Evolutionary conservation across 768 basidiomycete species (phyloP), one percentile per base, ranked within the genome.

Genomic region (Boletus reticuloceps): DNA sequence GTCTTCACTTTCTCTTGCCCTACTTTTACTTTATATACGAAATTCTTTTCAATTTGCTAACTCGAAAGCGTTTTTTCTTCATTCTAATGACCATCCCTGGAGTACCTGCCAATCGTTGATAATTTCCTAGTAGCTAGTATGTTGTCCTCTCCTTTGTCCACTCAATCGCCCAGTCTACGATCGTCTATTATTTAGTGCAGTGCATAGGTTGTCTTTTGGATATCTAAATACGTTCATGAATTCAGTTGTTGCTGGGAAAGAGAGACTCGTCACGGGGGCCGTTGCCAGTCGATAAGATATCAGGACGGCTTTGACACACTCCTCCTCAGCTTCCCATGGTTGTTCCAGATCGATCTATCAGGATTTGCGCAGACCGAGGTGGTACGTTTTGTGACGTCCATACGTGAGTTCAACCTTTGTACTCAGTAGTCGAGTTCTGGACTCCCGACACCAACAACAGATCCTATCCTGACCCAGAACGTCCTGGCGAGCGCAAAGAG

Each of bases 361-460:
- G 85, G 50, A 91, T 94, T 58, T 91, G 89, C 63, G 89, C 89
- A 8, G 92, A 94, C 70, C 77, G 92, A 72, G 94, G 94, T 36
- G 94, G 94, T 6, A 97, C 93, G 0, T 96, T 94, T 72, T 93
- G 91, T 64, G 94, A 95, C 68, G 83, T 94, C 34, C 84, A 92
- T 69, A 91, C 91, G 82, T 88, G 61, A 59, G 83, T 78, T 29
- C 17, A 12, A 34, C 16, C 16, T 29, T 42, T 14, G 19, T 25
- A n/a, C 16, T 34, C 42, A 9, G 32, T 14, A 7, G 8, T 17
- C 19, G 19, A 31, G 31, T 49, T 36, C 11, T 20, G 34, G 29
- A 29, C 29, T 29, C 13, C 25, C 25, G 25, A 25, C 25, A 25
- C 25, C 25, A 25, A 25, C 14, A 36, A 27, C 58, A 88, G 88